Base-by-base conservation (phyloP, 1,284 basidiomycete species). In the Cystobasidium sp. region DNA sequence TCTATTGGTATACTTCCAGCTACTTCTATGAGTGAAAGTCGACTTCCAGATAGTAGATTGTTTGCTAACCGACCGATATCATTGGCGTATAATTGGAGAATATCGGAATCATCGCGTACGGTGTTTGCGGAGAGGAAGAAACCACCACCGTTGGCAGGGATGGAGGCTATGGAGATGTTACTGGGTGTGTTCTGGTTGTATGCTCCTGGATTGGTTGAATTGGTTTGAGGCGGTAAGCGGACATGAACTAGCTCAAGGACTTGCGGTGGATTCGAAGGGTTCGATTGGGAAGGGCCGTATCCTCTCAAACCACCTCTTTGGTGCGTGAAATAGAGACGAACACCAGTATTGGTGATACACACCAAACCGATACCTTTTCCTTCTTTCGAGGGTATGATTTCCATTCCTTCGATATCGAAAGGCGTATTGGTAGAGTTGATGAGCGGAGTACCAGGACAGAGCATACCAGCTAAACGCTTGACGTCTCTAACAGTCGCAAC, bases 1-100 rank as follows among this genome's bases (percentile, higher is more conserved):
- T 90, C 89, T 74, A 94, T 89, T 12, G 90, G 85, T 41, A 95
- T 83, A 18, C 92, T 81, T 2, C 89, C 88, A 0, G 91, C 90
- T 77, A 91, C 87, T 79, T 94, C 92, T 4, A 75, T 49, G 41
- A 78, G 76, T 0, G 67, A 58, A 24, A 73, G 69, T 18, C 24
- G 70, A 47, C 41, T 68, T 31, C 58, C 61, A 83, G 10, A 85
- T 83, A 49, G 88, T 88, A 73, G 89, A 87, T 61, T 86, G 20
- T 75, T 74, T 41, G 77, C 75, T 75, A 77, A 24, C 76, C 76
- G 49, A 76, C 80, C 77, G 59, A 93, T 84, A 81, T 94, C 92
- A 5, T 91, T 91, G 5, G 90, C 87, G 75, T 89, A 85, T 78
- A 91, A 90, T 56, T 93, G 84, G 49, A 94, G 83, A 80, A 89